Conservation (phyloP, 495 filamentous ascomycete species). For the Penicillium canescens region DNA sequence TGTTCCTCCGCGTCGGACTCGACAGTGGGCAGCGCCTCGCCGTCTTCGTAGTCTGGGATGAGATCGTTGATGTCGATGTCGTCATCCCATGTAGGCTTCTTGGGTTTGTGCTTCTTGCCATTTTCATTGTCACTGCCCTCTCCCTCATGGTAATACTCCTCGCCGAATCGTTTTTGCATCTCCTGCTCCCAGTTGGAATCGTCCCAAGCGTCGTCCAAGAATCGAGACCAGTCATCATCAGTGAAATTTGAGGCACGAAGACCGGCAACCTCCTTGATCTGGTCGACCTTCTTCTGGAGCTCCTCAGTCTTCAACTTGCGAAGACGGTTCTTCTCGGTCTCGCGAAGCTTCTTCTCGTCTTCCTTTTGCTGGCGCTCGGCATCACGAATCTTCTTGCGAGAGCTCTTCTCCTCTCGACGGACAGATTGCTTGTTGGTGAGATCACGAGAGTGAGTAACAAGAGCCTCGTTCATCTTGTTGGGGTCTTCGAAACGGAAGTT, state of each 20-base stretch:
- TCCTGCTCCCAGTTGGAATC: constrained; percentile 84
- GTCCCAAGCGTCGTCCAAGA: constrained; percentile 85
- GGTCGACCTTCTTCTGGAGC: constrained; percentile 74
- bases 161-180: constrained; percentile 83
- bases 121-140: constrained; percentile 48
- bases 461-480: constrained; percentile 73
- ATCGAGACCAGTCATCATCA: constrained; percentile 73
- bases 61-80: constrained; percentile 96
- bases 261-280: constrained; percentile 86
- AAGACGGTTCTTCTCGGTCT: constrained; percentile 79
- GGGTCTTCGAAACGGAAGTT: constrained; percentile 97
- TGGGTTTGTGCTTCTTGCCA: constrained; percentile 62
- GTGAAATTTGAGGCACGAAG: constrained; percentile 62
- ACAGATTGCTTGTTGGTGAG: constrained; percentile 76
- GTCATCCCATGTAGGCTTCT: constrained; percentile 95
- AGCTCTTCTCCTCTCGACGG: constrained; percentile 74
- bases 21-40: constrained; percentile 54
- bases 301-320: constrained; percentile 87
- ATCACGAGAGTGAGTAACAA: constrained; percentile 86
- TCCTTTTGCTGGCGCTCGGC: constrained; percentile 74
- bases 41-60: constrained; percentile 78
- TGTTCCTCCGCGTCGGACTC: constrained; percentile 53
- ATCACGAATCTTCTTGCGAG: constrained; percentile 74
- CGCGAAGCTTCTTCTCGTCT: constrained; percentile 70
- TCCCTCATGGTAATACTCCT: constrained; percentile 78